Conservation (phyloP, 306 rosid genomes). For the Crotalaria pallida region DNA sequence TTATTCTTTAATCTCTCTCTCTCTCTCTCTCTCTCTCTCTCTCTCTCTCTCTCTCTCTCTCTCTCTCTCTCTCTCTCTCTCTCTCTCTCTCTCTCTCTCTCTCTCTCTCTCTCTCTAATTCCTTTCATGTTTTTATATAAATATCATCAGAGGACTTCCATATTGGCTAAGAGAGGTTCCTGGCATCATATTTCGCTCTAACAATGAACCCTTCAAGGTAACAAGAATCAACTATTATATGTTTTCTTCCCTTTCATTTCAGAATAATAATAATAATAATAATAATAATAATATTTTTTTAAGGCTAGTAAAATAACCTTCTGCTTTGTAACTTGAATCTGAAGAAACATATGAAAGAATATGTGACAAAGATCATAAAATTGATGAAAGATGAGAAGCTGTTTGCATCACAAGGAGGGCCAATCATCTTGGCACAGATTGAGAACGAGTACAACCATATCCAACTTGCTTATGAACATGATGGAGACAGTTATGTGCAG, state of each 20-base stretch:
- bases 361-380: slow-evolving; percentile 36
- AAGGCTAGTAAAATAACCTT: background rate
- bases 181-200: slow-evolving; percentile 52
- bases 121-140: too few species aligned
- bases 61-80: too few species aligned
- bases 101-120: background rate
- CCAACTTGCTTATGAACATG: slow-evolving; percentile 56
- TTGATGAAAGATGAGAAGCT: slow-evolving; percentile 63
- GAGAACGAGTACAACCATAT: slow-evolving; percentile 88
- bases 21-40: background rate
- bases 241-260: too few species aligned
- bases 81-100: background rate
- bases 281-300: too few species aligned
- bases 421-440: slow-evolving; percentile 82
- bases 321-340: slow-evolving; percentile 1
- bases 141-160: slow-evolving; percentile 70
- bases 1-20: background rate
- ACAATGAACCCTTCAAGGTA: slow-evolving; percentile 71
- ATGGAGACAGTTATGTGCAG: slow-evolving; percentile 54
- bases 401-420: slow-evolving; percentile 86
- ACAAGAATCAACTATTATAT: too few species aligned
- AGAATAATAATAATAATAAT: too few species aligned
- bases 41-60: too few species aligned
- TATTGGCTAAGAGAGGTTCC: slow-evolving; percentile 88
- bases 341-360: slow-evolving; percentile 59